A percentile compares a stretch with the other conserved stretches of the same genome.
These are phyloP conservation scores for Epichloe bromicola DNA, from an alignment of 2,329 filamentous ascomycete genomes.

Conservation along the genomic window DNA sequence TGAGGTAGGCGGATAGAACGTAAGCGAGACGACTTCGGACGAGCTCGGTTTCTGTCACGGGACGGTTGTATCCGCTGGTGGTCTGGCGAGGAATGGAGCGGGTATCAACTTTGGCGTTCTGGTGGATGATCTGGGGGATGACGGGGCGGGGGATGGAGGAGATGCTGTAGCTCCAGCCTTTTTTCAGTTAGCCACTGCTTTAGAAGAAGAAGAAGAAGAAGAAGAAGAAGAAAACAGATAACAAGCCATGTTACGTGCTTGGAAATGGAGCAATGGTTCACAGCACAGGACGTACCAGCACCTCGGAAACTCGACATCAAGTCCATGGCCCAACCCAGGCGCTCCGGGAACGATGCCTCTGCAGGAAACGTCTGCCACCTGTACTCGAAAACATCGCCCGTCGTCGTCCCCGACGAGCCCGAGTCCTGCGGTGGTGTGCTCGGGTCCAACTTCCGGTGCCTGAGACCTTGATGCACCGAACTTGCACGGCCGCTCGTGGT, in stretches of 20 bases:
- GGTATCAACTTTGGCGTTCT: slow-evolving; percentile 27
- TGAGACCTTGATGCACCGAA: slow-evolving; percentile 7
- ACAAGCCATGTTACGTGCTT: too few species aligned
- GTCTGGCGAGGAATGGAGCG: slow-evolving; percentile 28
- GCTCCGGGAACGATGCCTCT: slow-evolving; percentile 31
- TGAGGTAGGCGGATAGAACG: slow-evolving; percentile 46
- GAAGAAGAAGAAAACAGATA: not conserved
- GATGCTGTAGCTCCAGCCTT: slow-evolving; percentile 46
- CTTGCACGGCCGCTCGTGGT: not conserved
- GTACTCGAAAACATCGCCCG: slow-evolving; percentile 30
- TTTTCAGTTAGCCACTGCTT: not conserved
- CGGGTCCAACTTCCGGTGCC: slow-evolving; percentile 8
- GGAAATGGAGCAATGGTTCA: not conserved
- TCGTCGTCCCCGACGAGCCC: not conserved
- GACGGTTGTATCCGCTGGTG: slow-evolving; percentile 32
- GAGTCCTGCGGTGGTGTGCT: not conserved
- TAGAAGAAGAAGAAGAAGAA: not conserved
- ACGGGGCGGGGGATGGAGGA: slow-evolving; percentile 34
- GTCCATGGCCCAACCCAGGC: slow-evolving; percentile 43
- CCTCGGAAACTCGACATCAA: slow-evolving; percentile 42
- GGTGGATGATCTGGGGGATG: slow-evolving; percentile 16
- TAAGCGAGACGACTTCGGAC: slow-evolving; percentile 29
- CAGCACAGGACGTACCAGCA: slow-evolving; percentile 28
- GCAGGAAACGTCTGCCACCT: slow-evolving; percentile 49
- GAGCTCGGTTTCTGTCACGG: slow-evolving; percentile 29